These are phyloP conservation scores for Yarrowia sp. DNA, from an alignment of 805 yeast genomes.

Conservation along the genomic window DNA sequence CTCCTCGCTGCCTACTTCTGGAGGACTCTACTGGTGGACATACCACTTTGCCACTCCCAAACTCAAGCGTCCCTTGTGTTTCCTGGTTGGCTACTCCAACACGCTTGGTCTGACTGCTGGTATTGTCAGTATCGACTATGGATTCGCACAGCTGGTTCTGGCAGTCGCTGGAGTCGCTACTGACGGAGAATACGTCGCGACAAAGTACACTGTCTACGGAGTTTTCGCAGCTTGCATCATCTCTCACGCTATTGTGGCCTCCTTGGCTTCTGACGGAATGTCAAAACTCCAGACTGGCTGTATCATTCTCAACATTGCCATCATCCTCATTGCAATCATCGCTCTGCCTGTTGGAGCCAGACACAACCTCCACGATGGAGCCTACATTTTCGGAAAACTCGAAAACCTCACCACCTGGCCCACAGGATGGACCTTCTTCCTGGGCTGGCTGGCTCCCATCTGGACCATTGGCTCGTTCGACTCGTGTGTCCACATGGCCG, in stretches of 20 bases:
- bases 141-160: conserved; percentile 66
- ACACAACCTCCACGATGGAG: conserved; percentile 56
- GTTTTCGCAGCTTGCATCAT: conserved; percentile 68
- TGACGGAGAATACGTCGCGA: conserved; percentile 63
- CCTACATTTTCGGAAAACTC: conserved; percentile 62
- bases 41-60: conserved; percentile 67
- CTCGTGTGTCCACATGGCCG: conserved; percentile 74
- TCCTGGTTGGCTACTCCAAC: conserved; percentile 70
- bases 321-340: conserved; percentile 58
- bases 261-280: conserved; percentile 61
- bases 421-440: conserved; percentile 62
- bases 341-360: conserved; percentile 43
- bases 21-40: conserved; percentile 76
- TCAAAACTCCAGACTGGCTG: conserved; percentile 68
- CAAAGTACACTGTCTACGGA: conserved; percentile 65
- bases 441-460: conserved; percentile 68
- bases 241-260: conserved; percentile 60
- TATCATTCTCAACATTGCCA: conserved; percentile 58
- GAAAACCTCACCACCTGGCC: conserved; percentile 63
- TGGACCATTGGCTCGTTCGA: conserved; percentile 82
- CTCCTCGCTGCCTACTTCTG: conserved; percentile 74
- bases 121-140: conserved; percentile 71
- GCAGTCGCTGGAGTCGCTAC: conserved; percentile 51
- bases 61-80: conserved; percentile 61
- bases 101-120: conserved; percentile 71